A percentile compares a stretch with the other conserved stretches of the same genome.
These are phyloP conservation scores for Penicillium sumatraense DNA, from an alignment of 2,329 filamentous ascomycete species.

Conservation along the genomic window DNA sequence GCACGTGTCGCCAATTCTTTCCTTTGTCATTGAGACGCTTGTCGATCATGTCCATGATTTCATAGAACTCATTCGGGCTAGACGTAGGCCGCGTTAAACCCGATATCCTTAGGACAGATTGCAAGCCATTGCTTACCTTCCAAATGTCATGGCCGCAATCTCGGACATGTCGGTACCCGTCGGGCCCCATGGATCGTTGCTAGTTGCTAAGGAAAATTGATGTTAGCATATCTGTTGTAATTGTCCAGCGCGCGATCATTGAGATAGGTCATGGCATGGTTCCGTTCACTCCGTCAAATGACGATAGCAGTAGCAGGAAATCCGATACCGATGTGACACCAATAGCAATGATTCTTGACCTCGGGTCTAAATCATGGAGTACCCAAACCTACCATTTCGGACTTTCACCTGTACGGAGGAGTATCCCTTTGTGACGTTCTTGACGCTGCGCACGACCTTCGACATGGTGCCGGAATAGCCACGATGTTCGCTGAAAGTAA, in stretches of 20 bases:
- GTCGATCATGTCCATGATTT: slow-evolving; percentile 99
- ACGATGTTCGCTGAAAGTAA: slow-evolving; percentile 16
- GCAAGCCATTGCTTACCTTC: slow-evolving; percentile 69
- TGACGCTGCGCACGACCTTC: slow-evolving; percentile 94
- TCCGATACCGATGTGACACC: background rate
- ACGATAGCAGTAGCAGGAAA: slow-evolving; percentile 2
- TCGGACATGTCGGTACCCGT: slow-evolving; percentile 98
- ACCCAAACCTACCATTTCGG: slow-evolving; percentile 77
- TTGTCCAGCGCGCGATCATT: slow-evolving; percentile 1
- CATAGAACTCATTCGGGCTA: slow-evolving; percentile 96
- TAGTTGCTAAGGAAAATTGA: slow-evolving; percentile 72
- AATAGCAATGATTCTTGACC: background rate
- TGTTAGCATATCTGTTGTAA: slow-evolving; percentile 17
- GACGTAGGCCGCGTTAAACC: slow-evolving; percentile 15
- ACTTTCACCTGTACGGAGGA: slow-evolving; percentile 97
- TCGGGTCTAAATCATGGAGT: background rate
- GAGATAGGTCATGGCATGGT: background rate
- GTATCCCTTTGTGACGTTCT: slow-evolving; percentile 99
- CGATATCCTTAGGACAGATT: background rate
- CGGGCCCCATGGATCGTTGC: slow-evolving; percentile 98
- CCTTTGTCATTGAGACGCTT: slow-evolving; percentile 98
- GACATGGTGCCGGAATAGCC: slow-evolving; percentile 67
- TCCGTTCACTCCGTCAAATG: slow-evolving; percentile 6
- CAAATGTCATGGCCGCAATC: slow-evolving; percentile 96
- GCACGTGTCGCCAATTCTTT: slow-evolving; percentile 98